These are phyloP conservation scores for Hymenoscyphus repandus DNA, from an alignment of 2,329 filamentous ascomycete species.

Conservation along the genomic window DNA sequence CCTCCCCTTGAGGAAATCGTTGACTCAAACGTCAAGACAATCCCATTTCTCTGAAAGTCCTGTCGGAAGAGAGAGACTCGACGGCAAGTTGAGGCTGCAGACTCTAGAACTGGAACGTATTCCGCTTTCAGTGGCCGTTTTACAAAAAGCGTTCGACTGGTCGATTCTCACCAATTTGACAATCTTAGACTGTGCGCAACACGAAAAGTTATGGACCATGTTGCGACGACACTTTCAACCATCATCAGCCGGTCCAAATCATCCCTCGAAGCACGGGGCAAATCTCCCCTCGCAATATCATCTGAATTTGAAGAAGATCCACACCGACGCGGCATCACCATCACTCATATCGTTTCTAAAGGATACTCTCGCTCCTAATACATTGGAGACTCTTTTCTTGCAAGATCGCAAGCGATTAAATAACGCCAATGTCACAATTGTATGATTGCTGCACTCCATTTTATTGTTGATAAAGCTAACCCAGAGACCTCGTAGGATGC, in stretches of 20 bases:
- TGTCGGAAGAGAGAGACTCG: constrained; percentile 37
- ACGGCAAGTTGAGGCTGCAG: constrained; percentile 61
- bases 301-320: constrained; percentile 66
- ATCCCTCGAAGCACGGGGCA: constrained; percentile 26
- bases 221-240: constrained; percentile 59
- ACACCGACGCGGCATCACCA: constrained; percentile 67
- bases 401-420: constrained; percentile 53
- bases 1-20: constrained; percentile 22
- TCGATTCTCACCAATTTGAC: constrained; percentile 65
- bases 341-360: constrained; percentile 69
- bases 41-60: constrained; percentile 22
- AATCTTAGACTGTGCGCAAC: constrained; percentile 65
- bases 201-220: constrained; percentile 71
- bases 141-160: constrained; percentile 71
- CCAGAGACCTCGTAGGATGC: constrained; percentile 39
- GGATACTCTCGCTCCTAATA: constrained; percentile 72
- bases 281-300: constrained; percentile 46
- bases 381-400: constrained; percentile 71
- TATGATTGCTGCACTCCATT: constrained; percentile 14
- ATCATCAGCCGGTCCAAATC: constrained; percentile 20
- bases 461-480: constrained; percentile 2
- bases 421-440: constrained; percentile 55
- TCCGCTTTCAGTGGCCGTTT: constrained; percentile 64
- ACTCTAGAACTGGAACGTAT: constrained; percentile 71
- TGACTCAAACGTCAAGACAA: constrained; percentile 21